Base-by-base conservation (phyloP, 1,284 basidiomycete genomes). In the Apiotrichum sp. region DNA sequence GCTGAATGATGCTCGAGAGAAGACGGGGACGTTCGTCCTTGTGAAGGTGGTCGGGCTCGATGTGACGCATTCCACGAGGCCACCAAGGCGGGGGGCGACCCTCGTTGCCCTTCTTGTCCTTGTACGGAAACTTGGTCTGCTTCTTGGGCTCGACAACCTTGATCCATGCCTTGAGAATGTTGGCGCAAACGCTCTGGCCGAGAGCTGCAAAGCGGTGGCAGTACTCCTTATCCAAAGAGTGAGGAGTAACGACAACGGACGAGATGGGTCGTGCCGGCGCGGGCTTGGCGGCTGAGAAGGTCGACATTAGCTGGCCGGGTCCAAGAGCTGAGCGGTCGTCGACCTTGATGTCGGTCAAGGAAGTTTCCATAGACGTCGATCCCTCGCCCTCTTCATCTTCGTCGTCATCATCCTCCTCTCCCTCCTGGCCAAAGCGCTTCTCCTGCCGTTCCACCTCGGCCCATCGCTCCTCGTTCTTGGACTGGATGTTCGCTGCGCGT, bases 131-230 rank as follows among this genome's bases (percentile, higher is more conserved):
- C 44, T 77, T 75, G 53, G 72, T 78, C 67, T 80, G 78, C 67
- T 81, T 81, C 66, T 80, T 79, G 13, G 80, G 80, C 66, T 82
- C 80, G 60, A 81, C 78, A 49, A 80, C 71, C 66, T 79, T 79
- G 68, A 80, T 78, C 78, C 78, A 80, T 29, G 70, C 77, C 65
- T 81, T 81, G 59, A 78, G 78, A 36, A 82, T 73, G 51, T 78
- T 74, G 63, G 81, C 81, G 70, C 79, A 80, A 7, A 77, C 77
- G 40, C 71, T 73, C 66, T 81, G 80, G 60, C 78, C 79, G 13
- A 82, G 69, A 22, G 75, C 71, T 31, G 66, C 62, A 57, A 77
- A 75, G 31, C 63, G 68, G 47, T 66, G 70, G 68, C 51, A 70
- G 68, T 63, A 73, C 62, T 74, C 77, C 47, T 61, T 58, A 5